Evolutionary conservation across 768 basidiomycete genomes (phyloP).

Genomic region (Lentinula lateritia): DNA sequence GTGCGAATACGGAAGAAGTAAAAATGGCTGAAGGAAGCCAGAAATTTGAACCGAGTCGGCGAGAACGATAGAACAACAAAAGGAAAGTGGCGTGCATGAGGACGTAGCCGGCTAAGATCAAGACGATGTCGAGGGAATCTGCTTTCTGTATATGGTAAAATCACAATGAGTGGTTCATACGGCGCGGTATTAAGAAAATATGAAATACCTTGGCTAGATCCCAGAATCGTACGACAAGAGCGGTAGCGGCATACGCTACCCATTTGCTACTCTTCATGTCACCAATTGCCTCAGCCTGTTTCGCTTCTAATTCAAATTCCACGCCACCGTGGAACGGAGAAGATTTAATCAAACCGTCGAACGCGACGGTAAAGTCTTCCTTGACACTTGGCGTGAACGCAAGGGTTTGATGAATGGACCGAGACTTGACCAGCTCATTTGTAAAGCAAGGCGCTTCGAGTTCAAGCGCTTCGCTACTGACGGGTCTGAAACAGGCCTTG

Average conservation of each 20-base stretch:
- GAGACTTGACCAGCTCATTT: conserved; percentile 26
- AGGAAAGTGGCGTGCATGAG: conserved; percentile 96
- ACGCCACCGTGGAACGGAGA: conserved; percentile 35
- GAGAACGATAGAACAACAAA: conserved; percentile 82
- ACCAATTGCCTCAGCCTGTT: conserved; percentile 42
- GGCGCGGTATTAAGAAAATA: neutral
- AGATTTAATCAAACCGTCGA: conserved; percentile 22
- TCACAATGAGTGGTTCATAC: neutral
- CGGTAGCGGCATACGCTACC: conserved; percentile 81
- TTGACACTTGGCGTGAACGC: conserved; percentile 44
- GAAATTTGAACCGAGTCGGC: conserved; percentile 70
- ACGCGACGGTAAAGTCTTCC: conserved; percentile 43
- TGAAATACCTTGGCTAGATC: conserved; percentile 64
- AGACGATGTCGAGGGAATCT: conserved; percentile 91
- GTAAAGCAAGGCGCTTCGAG: conserved; percentile 35
- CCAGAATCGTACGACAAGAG: conserved; percentile 79
- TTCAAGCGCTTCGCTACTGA: conserved; percentile 8
- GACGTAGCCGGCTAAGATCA: conserved; percentile 89
- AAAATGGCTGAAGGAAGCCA: conserved; percentile 66
- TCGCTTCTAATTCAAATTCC: conserved; percentile 44
- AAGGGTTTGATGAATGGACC: conserved; percentile 40
- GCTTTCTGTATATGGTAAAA: conserved; percentile 56
- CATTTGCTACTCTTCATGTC: conserved; percentile 81
- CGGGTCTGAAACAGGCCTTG: conserved; percentile 44
- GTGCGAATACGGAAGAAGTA: conserved; percentile 74